Percentiles rank a stretch among this genome's conserved stretches.
Evolutionary conservation across 345 rosid genomes (phyloP).

Genomic region (Melastoma malabathricum): DNA sequence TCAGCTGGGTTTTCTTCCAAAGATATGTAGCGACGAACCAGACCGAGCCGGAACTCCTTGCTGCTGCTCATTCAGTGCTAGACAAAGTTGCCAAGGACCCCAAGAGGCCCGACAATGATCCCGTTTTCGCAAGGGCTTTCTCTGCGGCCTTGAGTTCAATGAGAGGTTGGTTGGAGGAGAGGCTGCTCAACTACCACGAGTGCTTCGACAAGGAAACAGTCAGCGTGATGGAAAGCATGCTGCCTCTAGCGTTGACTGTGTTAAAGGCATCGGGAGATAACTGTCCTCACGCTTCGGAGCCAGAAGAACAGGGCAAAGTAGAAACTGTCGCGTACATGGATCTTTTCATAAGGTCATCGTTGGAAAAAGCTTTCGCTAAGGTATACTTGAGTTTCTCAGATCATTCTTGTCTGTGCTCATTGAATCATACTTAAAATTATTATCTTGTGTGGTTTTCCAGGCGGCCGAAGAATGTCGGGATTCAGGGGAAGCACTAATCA

Average conservation of each 20-base stretch:
- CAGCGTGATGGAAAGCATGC: no score
- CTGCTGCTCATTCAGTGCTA: conserved; percentile 55
- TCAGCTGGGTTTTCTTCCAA: conserved; percentile 75
- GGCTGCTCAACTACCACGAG: no score
- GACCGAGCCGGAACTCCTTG: conserved; percentile 55
- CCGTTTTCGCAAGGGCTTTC: no score
- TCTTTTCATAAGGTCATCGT: conserved; percentile 61
- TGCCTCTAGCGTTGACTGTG: no score
- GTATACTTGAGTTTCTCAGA: conserved; percentile 15
- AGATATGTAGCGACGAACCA: conserved; percentile 49
- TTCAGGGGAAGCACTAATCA: conserved; percentile 40
- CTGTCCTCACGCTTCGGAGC: no score
- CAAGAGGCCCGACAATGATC: no score
- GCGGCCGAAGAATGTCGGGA: conserved; percentile 47
- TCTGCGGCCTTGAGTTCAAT: no score
- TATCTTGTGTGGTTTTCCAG: conserved; percentile 12
- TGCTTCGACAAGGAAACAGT: no score
- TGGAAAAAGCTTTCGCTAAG: conserved; percentile 59
- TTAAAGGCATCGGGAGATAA: no score
- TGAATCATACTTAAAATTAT: neutral
- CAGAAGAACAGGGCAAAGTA: no score
- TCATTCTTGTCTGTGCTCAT: neutral
- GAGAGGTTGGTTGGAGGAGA: no score
- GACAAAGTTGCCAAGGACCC: conserved; percentile 8
- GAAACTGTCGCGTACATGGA: conserved; percentile 40